Conservation (phyloP, 2,329 filamentous ascomycete species). For the Alternaria sp. region DNA sequence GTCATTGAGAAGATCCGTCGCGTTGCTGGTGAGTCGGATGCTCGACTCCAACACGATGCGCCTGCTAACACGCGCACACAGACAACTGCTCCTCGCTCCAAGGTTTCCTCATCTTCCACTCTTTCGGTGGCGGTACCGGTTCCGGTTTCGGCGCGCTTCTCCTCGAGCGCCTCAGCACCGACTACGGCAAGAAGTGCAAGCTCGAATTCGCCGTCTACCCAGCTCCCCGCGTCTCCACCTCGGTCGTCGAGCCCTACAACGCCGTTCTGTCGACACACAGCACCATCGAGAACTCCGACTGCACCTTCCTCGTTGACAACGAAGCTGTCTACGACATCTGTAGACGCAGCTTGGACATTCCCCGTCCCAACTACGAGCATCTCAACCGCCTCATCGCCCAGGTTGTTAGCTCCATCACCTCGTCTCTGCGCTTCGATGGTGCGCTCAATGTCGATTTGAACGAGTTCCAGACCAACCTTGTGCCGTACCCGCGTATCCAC, state of each 20-base stretch:
- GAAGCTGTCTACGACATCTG: constrained; percentile 80
- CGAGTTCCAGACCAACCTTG: constrained; percentile 81
- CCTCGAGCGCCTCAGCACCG: constrained; percentile 75
- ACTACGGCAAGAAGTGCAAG: constrained; percentile 81
- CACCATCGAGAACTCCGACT: constrained; percentile 81
- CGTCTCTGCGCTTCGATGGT: constrained; percentile 75
- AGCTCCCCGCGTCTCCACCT: constrained; percentile 73
- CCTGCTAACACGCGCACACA: constrained; percentile 44
- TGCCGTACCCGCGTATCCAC: constrained; percentile 77
- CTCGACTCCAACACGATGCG: not conserved
- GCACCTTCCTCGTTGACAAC: constrained; percentile 79
- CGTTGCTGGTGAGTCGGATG: constrained; percentile 65
- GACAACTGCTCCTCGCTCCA: constrained; percentile 78
- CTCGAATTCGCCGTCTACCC: constrained; percentile 79
- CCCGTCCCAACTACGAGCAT: constrained; percentile 74
- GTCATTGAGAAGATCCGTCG: constrained; percentile 76
- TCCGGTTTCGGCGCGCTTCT: constrained; percentile 77
- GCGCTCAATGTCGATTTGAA: constrained; percentile 78
- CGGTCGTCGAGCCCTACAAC: constrained; percentile 79
- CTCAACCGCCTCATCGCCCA: constrained; percentile 78
- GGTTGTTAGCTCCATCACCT: constrained; percentile 78
- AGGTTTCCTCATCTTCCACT: constrained; percentile 79
- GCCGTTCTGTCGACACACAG: constrained; percentile 77
- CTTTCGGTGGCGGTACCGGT: constrained; percentile 76
- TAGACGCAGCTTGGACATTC: constrained; percentile 74